A percentile compares a stretch with the other conserved stretches of the same genome.
These are phyloP conservation scores for Pholiota conissans DNA, from an alignment of 768 basidiomycete genomes.

Conservation along the genomic window DNA sequence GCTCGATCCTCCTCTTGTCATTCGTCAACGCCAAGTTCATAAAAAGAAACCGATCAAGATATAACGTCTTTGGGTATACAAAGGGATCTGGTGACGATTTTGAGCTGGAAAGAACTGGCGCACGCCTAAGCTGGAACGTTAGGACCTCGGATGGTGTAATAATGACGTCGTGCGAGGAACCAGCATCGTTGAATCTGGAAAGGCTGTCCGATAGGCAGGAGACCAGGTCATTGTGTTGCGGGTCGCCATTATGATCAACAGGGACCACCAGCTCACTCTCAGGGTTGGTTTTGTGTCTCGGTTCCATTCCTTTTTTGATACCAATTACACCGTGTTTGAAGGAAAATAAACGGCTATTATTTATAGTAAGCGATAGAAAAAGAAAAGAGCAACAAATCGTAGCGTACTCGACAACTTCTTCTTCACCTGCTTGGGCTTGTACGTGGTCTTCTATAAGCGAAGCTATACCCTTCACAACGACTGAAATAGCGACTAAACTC, in stretches of 20 bases:
- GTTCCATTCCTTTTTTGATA: conserved; percentile 24
- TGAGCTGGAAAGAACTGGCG: conserved; percentile 10
- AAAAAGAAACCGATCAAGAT: conserved; percentile 70
- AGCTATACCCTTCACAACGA: conserved; percentile 47
- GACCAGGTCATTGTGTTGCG: conserved; percentile 55
- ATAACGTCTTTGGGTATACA: conserved; percentile 63
- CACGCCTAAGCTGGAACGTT: conserved; percentile 47
- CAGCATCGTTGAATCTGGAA: conserved; percentile 28
- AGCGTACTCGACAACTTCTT: conserved; percentile 31
- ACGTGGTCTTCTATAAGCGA: conserved; percentile 45
- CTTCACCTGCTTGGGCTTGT: conserved; percentile 34
- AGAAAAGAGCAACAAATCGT: neutral
- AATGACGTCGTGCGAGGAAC: conserved; percentile 55
- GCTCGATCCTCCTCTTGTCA: conserved; percentile 34
- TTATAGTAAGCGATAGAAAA: neutral
- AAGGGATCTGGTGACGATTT: conserved; percentile 43
- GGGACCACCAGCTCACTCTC: conserved; percentile 48
- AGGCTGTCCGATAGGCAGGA: conserved; percentile 50
- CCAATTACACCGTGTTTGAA: conserved; percentile 55
- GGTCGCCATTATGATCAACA: conserved; percentile 46
- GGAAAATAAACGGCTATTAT: conserved; percentile 44
- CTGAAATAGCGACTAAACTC: too few relatives aligned
- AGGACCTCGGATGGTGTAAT: conserved; percentile 63
- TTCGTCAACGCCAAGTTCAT: conserved; percentile 51
- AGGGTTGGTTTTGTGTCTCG: conserved; percentile 17